These are phyloP conservation scores for Fomitopsis pulvina DNA, from an alignment of 768 basidiomycete genomes.

Conservation along the genomic window DNA sequence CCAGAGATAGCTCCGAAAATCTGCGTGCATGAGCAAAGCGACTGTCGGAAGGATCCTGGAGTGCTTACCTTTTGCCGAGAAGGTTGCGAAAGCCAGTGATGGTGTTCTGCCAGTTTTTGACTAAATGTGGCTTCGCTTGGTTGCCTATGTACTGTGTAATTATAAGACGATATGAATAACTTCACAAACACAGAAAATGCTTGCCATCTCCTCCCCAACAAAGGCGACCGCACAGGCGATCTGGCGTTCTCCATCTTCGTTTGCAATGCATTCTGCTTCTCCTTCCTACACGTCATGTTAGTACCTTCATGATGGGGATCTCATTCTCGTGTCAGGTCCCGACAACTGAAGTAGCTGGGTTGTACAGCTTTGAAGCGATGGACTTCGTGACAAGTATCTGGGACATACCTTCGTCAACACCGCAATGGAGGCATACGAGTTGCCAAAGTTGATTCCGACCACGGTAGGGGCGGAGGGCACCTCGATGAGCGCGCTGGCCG, in stretches of 20 bases:
- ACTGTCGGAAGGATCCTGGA: not conserved
- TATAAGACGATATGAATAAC: not conserved
- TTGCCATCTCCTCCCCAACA: conserved; percentile 83
- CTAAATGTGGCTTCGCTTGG: conserved; percentile 88
- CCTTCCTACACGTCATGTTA: conserved; percentile 61
- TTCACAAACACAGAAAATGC: conserved; percentile 23
- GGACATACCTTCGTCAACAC: conserved; percentile 81
- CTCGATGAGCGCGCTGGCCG: conserved; percentile 35
- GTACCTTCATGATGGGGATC: not conserved
- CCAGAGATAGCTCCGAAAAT: conserved; percentile 68
- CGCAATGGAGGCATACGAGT: conserved; percentile 91
- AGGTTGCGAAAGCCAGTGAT: conserved; percentile 93
- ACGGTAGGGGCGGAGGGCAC: conserved; percentile 42
- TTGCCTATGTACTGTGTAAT: conserved; percentile 83
- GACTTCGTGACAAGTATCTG: too few species aligned
- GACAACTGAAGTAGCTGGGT: too few species aligned
- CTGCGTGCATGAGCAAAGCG: too few species aligned
- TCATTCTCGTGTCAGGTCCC: too few species aligned
- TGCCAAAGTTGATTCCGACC: conserved; percentile 95
- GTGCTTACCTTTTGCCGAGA: conserved; percentile 81
- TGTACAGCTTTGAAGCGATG: too few species aligned
- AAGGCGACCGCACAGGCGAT: conserved; percentile 93
- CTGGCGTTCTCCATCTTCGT: conserved; percentile 97
- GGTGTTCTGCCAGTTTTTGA: conserved; percentile 92
- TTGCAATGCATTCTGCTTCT: conserved; percentile 90